Evolutionary conservation across 805 yeast genomes (phyloP).

Genomic region (Candida anglica): DNA sequence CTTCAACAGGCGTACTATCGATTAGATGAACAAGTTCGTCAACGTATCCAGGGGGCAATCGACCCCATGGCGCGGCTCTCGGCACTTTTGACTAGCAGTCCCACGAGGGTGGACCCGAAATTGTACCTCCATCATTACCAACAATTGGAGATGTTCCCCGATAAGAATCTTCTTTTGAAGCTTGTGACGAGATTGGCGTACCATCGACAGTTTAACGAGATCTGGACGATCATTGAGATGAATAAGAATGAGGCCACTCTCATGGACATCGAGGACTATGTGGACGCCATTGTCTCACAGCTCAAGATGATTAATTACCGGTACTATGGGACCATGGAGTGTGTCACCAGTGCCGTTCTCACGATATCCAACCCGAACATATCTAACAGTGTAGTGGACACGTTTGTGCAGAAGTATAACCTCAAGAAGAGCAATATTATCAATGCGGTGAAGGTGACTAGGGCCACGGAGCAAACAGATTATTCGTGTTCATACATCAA

Average conservation of each 20-base stretch:
- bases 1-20: too few relatives aligned
- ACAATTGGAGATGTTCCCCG: background rate
- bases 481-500: too few relatives aligned
- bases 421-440: too few relatives aligned
- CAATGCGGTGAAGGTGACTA: too few relatives aligned
- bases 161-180: conserved; percentile 4
- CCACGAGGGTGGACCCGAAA: background rate
- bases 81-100: background rate
- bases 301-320: conserved; percentile 14
- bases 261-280: conserved; percentile 34
- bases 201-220: conserved; percentile 24
- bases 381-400: background rate
- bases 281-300: conserved; percentile 20
- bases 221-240: conserved; percentile 25
- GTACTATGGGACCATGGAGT: conserved; percentile 18
- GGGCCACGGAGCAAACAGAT: too few relatives aligned
- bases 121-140: background rate
- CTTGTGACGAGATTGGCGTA: conserved; percentile 22
- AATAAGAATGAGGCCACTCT: conserved; percentile 21
- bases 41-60: background rate
- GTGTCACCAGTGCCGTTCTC: too few relatives aligned
- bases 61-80: background rate
- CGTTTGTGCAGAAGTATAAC: too few relatives aligned
- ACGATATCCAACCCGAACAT: too few relatives aligned
- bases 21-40: background rate